These are phyloP conservation scores for Pseudocercospora crystallina DNA, from an alignment of 2,329 filamentous ascomycete genomes.

Conservation along the genomic window DNA sequence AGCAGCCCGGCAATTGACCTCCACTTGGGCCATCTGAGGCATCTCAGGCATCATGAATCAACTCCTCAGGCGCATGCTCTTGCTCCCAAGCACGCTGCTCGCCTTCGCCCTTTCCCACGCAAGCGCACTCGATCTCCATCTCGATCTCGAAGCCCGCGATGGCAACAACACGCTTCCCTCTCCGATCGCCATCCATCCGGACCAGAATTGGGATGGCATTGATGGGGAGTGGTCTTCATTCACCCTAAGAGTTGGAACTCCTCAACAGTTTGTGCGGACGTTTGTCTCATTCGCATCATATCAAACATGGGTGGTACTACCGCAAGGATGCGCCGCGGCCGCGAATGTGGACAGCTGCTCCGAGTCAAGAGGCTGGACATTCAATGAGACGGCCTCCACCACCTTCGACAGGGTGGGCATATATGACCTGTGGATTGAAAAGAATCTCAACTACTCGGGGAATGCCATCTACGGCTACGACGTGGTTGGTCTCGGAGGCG, in stretches of 20 bases:
- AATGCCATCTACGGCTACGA: constrained; percentile 66
- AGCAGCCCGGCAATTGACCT: background rate
- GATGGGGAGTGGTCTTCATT: constrained; percentile 74
- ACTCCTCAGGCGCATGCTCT: constrained; percentile 20
- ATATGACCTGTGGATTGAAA: constrained; percentile 59
- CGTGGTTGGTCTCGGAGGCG: constrained; percentile 42
- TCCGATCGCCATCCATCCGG: constrained; percentile 31
- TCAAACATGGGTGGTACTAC: constrained; percentile 68
- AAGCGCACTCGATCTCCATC: constrained; percentile 2
- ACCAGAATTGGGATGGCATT: constrained; percentile 52
- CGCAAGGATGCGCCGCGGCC: constrained; percentile 53
- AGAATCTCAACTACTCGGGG: constrained; percentile 56
- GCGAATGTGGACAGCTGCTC: constrained; percentile 47
- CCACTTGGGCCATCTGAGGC: background rate
- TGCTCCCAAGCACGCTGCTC: constrained; percentile 26
- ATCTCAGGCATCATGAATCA: constrained; percentile 1
- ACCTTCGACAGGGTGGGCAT: constrained; percentile 61
- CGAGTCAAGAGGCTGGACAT: constrained; percentile 59
- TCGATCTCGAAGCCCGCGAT: constrained; percentile 15
- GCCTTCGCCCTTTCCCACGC: constrained; percentile 17
- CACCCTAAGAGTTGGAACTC: constrained; percentile 57
- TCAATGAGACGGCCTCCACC: constrained; percentile 53
- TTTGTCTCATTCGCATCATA: constrained; percentile 67
- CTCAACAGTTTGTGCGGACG: constrained; percentile 55
- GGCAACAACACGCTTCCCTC: constrained; percentile 19